These are phyloP conservation scores for Nicotiana sylvestris DNA, from an alignment of 257 asterid genomes.

Conservation along the genomic window DNA sequence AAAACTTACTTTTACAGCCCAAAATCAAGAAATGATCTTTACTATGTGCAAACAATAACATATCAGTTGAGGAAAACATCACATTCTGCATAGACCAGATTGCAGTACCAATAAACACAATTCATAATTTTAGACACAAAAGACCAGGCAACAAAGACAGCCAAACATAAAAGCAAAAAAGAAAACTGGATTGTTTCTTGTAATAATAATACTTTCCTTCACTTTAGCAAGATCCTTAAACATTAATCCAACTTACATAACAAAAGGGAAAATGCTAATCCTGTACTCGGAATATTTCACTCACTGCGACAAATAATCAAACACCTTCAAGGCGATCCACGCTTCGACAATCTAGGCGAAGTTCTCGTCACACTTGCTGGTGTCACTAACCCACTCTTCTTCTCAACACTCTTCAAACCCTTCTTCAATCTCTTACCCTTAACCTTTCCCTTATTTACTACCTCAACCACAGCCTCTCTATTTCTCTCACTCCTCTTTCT, in stretches of 20 bases:
- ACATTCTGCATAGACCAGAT: too few relatives aligned
- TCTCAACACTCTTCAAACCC: slow-evolving; percentile 23
- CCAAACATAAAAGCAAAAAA: background rate
- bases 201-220: background rate
- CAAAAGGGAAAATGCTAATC: background rate
- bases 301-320: slow-evolving; percentile 21
- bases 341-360: slow-evolving; percentile 58
- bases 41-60: too few relatives aligned
- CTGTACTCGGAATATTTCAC: background rate
- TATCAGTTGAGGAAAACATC: too few relatives aligned
- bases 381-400: slow-evolving; percentile 15
- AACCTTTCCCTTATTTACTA: slow-evolving; percentile 10
- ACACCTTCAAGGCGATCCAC: slow-evolving; percentile 18
- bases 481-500: slow-evolving; percentile 26
- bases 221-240: background rate
- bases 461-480: background rate
- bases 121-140: background rate
- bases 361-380: slow-evolving; percentile 28
- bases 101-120: too few relatives aligned
- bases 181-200: background rate
- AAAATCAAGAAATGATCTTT: too few relatives aligned
- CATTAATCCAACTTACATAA: background rate
- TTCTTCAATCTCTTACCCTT: slow-evolving; percentile 23
- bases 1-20: too few relatives aligned
- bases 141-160: background rate